Evolutionary conservation across 1,284 basidiomycete species (phyloP).

Genomic region (Vanrija sp.): DNA sequence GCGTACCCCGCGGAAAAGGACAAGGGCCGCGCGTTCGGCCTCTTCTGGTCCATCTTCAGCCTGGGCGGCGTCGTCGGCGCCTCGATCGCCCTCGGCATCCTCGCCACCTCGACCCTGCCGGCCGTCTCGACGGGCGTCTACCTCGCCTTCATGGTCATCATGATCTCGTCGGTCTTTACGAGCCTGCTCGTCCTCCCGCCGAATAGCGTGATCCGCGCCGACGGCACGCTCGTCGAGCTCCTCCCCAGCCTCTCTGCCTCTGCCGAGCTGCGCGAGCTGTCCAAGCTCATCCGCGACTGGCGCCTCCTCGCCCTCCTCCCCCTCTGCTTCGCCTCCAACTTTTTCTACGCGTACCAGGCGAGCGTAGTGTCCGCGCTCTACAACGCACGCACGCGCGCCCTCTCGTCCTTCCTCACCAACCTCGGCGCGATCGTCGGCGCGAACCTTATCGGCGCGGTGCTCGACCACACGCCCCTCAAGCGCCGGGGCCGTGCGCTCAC

Average conservation of each 20-base stretch:
- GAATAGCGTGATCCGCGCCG: slow-evolving; percentile 31
- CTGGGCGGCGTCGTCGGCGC: slow-evolving; percentile 51
- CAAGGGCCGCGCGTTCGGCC: slow-evolving; percentile 48
- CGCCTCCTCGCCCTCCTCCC: slow-evolving; percentile 37
- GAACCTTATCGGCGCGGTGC: slow-evolving; percentile 36
- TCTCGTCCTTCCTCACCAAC: slow-evolving; percentile 32
- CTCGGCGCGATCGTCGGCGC: slow-evolving; percentile 39
- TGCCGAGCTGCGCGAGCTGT: slow-evolving; percentile 30
- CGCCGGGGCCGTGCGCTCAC: slow-evolving; percentile 32
- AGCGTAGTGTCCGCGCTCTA: slow-evolving; percentile 36
- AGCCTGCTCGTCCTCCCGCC: slow-evolving; percentile 39
- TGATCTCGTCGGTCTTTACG: slow-evolving; percentile 31
- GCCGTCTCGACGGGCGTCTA: slow-evolving; percentile 39
- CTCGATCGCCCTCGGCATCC: slow-evolving; percentile 49
- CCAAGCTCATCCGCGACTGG: slow-evolving; percentile 35
- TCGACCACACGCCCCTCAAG: slow-evolving; percentile 35
- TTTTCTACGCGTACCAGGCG: slow-evolving; percentile 40
- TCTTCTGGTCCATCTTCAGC: slow-evolving; percentile 53
- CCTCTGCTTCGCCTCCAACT: slow-evolving; percentile 40
- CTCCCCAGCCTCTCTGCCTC: slow-evolving; percentile 15
- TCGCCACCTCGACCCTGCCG: slow-evolving; percentile 25
- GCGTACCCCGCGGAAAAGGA: slow-evolving; percentile 50
- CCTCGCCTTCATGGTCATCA: slow-evolving; percentile 45
- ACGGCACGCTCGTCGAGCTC: slow-evolving; percentile 38
- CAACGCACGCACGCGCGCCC: slow-evolving; percentile 38